These are phyloP conservation scores for Tremellales sp. DNA, from an alignment of 1,284 basidiomycete species.

Conservation along the genomic window DNA sequence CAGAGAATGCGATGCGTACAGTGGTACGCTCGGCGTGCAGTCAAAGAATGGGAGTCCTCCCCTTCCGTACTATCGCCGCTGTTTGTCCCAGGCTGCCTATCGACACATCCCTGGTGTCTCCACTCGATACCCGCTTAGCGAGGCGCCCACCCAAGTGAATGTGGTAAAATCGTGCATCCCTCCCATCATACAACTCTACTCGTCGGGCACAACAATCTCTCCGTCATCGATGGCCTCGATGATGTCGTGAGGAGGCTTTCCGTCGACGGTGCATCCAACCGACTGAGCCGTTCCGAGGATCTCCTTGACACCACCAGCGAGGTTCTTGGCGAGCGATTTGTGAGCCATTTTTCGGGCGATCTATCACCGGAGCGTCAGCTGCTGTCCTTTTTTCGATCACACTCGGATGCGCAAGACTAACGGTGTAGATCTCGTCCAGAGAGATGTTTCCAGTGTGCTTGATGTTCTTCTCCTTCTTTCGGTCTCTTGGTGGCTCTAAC, in stretches of 20 bases:
- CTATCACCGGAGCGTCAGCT: slow-evolving; percentile 18
- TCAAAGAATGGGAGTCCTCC: too few relatives aligned
- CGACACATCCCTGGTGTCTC: too few relatives aligned
- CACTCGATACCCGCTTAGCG: too few relatives aligned
- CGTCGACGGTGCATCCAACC: slow-evolving; percentile 95
- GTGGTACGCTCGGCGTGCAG: too few relatives aligned
- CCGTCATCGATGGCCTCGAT: slow-evolving; percentile 96
- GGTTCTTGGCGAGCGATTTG: slow-evolving; percentile 91
- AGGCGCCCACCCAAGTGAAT: too few relatives aligned
- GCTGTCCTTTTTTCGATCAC: too few relatives aligned
- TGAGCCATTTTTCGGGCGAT: slow-evolving; percentile 80
- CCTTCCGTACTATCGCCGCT: too few relatives aligned
- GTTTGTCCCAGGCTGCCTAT: too few relatives aligned
- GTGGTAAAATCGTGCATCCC: too few relatives aligned
- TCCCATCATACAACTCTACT: slow-evolving; percentile 56
- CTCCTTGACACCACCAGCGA: slow-evolving; percentile 89
- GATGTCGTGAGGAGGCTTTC: slow-evolving; percentile 87
- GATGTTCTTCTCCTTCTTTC: slow-evolving; percentile 99
- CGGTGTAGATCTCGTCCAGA: slow-evolving; percentile 91
- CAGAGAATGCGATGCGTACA: too few relatives aligned
- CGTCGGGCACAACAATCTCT: slow-evolving; percentile 89
- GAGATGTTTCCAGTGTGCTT: slow-evolving; percentile 95
- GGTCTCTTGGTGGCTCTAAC: slow-evolving; percentile 96
- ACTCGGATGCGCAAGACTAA: slow-evolving; percentile 29
- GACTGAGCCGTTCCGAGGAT: slow-evolving; percentile 88